These are phyloP conservation scores for Metschnikowia santaceciliae DNA, from an alignment of 805 yeast genomes.

Conservation along the genomic window DNA sequence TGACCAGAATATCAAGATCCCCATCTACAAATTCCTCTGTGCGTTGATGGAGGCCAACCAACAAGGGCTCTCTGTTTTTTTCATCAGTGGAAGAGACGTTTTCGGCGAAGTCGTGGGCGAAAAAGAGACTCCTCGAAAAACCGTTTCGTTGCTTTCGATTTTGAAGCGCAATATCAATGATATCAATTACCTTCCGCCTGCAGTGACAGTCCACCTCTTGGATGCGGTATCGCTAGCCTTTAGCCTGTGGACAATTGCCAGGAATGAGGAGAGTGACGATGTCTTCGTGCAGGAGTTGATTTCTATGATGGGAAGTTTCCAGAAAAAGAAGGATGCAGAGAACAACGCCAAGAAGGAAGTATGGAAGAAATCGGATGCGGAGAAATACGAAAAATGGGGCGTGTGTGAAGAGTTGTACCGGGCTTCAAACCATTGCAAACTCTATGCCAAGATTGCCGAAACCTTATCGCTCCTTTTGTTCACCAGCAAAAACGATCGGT, in stretches of 20 bases:
- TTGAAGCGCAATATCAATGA: slow-evolving; percentile 53
- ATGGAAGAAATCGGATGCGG: too few relatives aligned
- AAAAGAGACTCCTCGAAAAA: background rate
- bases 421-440: slow-evolving; percentile 51
- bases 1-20: slow-evolving; percentile 48
- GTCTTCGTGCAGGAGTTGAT: slow-evolving; percentile 44
- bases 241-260: slow-evolving; percentile 71
- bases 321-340: background rate
- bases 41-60: slow-evolving; percentile 68
- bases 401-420: slow-evolving; percentile 23
- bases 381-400: background rate
- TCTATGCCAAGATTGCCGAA: slow-evolving; percentile 68
- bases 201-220: slow-evolving; percentile 61
- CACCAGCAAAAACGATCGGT: slow-evolving; percentile 45
- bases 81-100: slow-evolving; percentile 59
- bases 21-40: slow-evolving; percentile 61
- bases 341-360: too few relatives aligned
- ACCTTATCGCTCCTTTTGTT: slow-evolving; percentile 69
- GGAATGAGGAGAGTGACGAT: slow-evolving; percentile 48
- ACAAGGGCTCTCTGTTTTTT: slow-evolving; percentile 70
- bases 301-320: slow-evolving; percentile 14
- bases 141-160: slow-evolving; percentile 47
- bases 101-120: slow-evolving; percentile 26
- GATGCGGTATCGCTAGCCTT: slow-evolving; percentile 73
- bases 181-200: slow-evolving; percentile 53